Conservation (phyloP, 768 basidiomycete species). For the Boletus rubescentipes region DNA sequence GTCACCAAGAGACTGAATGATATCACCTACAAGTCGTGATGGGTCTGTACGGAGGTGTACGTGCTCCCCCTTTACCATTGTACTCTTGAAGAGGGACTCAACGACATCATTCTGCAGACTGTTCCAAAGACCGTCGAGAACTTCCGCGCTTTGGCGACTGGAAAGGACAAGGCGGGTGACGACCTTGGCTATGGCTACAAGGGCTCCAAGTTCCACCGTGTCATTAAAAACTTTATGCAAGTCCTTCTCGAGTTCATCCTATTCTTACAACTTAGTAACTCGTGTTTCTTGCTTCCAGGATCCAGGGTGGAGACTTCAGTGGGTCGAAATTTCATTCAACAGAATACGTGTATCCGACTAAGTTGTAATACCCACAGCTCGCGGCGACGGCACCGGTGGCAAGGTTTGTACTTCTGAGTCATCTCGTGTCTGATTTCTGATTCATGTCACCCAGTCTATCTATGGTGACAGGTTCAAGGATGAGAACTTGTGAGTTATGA, state of each 20-base stretch:
- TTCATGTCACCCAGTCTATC: constrained; percentile 58
- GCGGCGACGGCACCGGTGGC: constrained; percentile 87
- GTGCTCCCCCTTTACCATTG: constrained; percentile 18
- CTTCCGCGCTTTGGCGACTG: constrained; percentile 91
- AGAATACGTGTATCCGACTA: constrained; percentile 16
- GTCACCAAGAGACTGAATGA: constrained; percentile 3
- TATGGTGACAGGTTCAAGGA: constrained; percentile 90
- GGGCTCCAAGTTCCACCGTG: constrained; percentile 94
- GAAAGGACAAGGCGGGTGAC: constrained; percentile 62
- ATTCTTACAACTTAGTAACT: background rate
- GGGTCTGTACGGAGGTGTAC: constrained; percentile 87
- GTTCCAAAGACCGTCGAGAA: constrained; percentile 97
- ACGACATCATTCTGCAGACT: constrained; percentile 47
- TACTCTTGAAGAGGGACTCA: background rate
- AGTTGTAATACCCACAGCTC: constrained; percentile 45
- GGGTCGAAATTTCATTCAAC: constrained; percentile 33
- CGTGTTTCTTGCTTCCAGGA: constrained; percentile 48
- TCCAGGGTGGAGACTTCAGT: constrained; percentile 99
- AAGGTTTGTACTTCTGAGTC: constrained; percentile 50
- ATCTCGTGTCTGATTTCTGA: constrained; percentile 1
- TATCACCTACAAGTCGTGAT: constrained; percentile 57
- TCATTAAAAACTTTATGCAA: constrained; percentile 92
- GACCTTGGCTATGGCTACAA: constrained; percentile 89
- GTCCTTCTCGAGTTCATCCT: constrained; percentile 17
- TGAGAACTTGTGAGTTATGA: constrained; percentile 81